Evolutionary conservation across 345 rosid species (phyloP), one percentile per base, ranked within the genome.

Genomic region (Populus euphratica): DNA sequence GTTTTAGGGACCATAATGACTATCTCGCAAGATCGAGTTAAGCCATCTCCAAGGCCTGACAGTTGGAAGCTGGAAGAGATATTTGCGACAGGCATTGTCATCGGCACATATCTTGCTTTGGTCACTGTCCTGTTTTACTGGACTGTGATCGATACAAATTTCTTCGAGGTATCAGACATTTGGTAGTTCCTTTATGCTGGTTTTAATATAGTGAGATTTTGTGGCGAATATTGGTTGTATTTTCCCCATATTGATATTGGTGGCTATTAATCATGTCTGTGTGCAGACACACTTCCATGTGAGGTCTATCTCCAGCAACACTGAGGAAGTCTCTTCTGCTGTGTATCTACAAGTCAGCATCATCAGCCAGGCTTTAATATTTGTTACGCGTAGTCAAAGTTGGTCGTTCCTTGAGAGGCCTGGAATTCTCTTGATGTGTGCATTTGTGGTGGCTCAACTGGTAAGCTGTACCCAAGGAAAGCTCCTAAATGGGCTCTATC

Each of bases 311-410:
- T 84, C 92, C 27, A 77, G 75, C 81, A 80, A 78, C 75, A 84
- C 70, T 12, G 89, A 95, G 84, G 73, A 95, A 88, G 87, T 95
- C 31, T 89, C 98, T 10, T 89, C 98, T 17, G 99, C 98, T 54
- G 75, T 95, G 56, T 93, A 95, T 88, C 92, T 95, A 62, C 99
- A 95, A 88, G 96, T 95, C 70, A 95, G 99, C 83, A 95, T 95
- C 83, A 92, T 93, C 80, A 95, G 99, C 79, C 99, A 91, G 85
- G 98, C 99, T 82, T 93, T 95, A 78, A 95, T 95, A 81, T 95
- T 93, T 43, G 99, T 95, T 54, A 95, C 97, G 10, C 94, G 97
- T 13, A 93, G 98, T 79, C 96, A 87, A 86, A 91, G 91, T 81
- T 93, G 97, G 98, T 95, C 99, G 4, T 93, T 88, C 79, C 35